Base-by-base conservation (phyloP, 305 asterid species). In the Fraxinus xanthoxyloides region DNA sequence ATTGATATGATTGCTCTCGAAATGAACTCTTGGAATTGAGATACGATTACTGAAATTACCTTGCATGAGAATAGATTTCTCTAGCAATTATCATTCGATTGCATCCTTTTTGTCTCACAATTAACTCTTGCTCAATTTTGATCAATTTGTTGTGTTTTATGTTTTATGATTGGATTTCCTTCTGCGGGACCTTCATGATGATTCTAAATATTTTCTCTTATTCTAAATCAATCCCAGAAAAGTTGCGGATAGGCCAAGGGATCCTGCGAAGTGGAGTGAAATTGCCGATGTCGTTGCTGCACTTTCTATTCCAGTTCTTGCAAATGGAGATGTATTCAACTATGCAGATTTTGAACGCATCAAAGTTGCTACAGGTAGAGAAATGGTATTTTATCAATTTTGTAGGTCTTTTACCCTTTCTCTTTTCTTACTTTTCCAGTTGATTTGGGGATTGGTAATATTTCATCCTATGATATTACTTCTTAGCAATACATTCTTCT, bases 191-290 rank as follows among this genome's bases (percentile, higher is more conserved):
- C 72, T 63, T 24, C 32, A 63, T 9, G 17, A 23, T 81, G 76
- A 51, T 30, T 28, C 36, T 59, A 61, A 9, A 17, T 59, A 30
- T 7, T 78, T 82, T 46, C 17, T 12, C 78, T 83, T 19, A 77
- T 40, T 81, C 73, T 9, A 12, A 84, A 67, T 74, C 82, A 85
- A 83, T 73, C 72, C 19, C 54, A 95, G 98, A 92, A 90, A 87
- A 89, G 95, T 95, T 65, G 91, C 94, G 26, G 98, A 95, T 78
- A 93, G 98, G 89, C 98, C 98, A 79, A 93, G 97, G 87, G 98
- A 95, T 89, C 98, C 97, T 54, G 98, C 98, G 32, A 92, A 93
- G 87, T 95, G 98, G 98, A 75, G 82, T 86, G 98, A 92, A 82
- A 93, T 95, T 82, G 95, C 97, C 61, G 96, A 93, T 79, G 97